These are phyloP conservation scores for Penicillium coffeae DNA, from an alignment of 495 filamentous ascomycete species.

Conservation along the genomic window DNA sequence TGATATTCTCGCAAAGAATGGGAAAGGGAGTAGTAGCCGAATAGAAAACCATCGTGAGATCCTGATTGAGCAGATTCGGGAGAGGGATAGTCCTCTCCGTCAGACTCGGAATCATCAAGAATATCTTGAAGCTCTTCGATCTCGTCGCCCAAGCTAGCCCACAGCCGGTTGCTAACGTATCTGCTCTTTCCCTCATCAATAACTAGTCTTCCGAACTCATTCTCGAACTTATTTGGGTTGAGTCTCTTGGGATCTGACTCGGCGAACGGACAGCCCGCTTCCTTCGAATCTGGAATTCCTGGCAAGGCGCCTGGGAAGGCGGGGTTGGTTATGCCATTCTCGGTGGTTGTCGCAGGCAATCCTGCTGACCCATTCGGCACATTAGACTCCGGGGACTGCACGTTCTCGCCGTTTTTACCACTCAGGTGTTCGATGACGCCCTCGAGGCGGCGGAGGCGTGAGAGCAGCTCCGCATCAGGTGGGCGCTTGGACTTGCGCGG, in stretches of 20 bases:
- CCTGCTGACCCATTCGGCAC: slow-evolving; percentile 3
- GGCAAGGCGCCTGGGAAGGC: slow-evolving; percentile 5
- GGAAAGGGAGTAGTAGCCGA: slow-evolving; percentile 62
- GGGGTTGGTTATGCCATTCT: background rate
- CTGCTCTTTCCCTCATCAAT: slow-evolving; percentile 76
- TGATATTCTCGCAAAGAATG: slow-evolving; percentile 44
- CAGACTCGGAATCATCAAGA: slow-evolving; percentile 59
- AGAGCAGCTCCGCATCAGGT: slow-evolving; percentile 72
- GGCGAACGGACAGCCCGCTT: slow-evolving; percentile 25
- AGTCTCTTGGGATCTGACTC: slow-evolving; percentile 25
- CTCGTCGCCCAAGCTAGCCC: slow-evolving; percentile 86
- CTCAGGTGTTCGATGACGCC: slow-evolving; percentile 71
- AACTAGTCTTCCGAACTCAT: slow-evolving; percentile 76
- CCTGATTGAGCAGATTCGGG: slow-evolving; percentile 46
- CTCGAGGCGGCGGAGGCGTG: slow-evolving; percentile 72
- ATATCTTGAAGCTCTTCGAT: slow-evolving; percentile 71
- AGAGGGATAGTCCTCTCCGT: slow-evolving; percentile 61
- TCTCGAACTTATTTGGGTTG: slow-evolving; percentile 42
- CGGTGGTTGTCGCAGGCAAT: background rate
- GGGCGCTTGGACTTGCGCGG: slow-evolving; percentile 64
- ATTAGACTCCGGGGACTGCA: slow-evolving; percentile 8
- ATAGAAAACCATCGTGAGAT: slow-evolving; percentile 67
- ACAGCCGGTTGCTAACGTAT: slow-evolving; percentile 87
- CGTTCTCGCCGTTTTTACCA: slow-evolving; percentile 17
- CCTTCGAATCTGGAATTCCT: slow-evolving; percentile 2